Evolutionary conservation across 2,329 filamentous ascomycete genomes (phyloP).

Genomic region (Alternaria atra): DNA sequence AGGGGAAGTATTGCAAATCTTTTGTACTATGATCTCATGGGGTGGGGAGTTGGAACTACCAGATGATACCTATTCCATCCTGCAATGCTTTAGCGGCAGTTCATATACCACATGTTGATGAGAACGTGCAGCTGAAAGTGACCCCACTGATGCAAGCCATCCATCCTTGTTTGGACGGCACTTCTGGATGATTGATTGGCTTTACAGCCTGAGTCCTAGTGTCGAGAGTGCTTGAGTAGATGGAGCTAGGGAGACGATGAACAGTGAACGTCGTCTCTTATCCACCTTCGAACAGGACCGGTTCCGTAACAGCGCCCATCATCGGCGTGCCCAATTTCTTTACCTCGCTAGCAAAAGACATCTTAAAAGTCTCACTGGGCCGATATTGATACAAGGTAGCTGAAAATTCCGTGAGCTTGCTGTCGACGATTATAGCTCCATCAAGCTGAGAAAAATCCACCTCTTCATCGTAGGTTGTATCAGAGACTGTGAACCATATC

Average conservation of each 20-base stretch:
- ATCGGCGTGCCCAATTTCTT: too few species aligned
- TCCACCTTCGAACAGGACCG: not conserved
- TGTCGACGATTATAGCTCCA: too few species aligned
- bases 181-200: not conserved
- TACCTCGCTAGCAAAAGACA: too few species aligned
- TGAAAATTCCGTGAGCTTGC: too few species aligned
- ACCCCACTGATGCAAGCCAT: not conserved
- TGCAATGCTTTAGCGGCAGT: not conserved
- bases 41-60: not conserved
- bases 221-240: not conserved
- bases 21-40: not conserved
- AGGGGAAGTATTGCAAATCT: not conserved
- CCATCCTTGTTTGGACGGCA: too few species aligned
- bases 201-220: not conserved
- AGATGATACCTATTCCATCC: not conserved
- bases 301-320: not conserved
- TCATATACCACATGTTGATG: not conserved
- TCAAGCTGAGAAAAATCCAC: too few species aligned
- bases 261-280: not conserved
- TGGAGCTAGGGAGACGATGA: not conserved
- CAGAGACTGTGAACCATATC: too few species aligned
- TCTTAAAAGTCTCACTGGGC: too few species aligned
- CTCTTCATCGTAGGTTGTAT: too few species aligned
- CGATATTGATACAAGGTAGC: too few species aligned
- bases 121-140: not conserved